Percentiles rank a stretch among this genome's conserved stretches.
phyloP scores from a whole-genome alignment of 768 basidiomycete species.

The Collybia nuda region DNA sequence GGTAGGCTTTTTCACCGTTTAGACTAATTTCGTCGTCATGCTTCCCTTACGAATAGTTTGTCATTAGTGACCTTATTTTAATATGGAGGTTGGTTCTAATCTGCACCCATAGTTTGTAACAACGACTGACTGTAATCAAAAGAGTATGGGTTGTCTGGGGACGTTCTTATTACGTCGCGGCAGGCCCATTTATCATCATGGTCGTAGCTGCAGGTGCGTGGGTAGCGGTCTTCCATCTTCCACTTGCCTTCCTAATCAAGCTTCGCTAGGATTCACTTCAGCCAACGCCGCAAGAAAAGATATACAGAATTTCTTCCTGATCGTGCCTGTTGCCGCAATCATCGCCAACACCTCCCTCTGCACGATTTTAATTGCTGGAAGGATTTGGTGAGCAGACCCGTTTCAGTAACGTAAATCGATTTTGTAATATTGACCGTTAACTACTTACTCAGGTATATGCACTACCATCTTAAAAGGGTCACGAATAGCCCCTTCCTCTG shows the following conservation, averaged over 20 bases:
- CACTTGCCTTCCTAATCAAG: neutral
- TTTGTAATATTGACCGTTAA: no score
- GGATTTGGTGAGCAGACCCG: slow-evolving; percentile 8
- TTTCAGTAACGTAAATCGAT: neutral
- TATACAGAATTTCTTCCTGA: slow-evolving; percentile 6
- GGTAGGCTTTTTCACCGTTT: neutral
- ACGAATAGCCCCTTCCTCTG: neutral
- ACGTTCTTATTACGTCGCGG: slow-evolving; percentile 9
- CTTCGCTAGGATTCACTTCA: slow-evolving; percentile 5
- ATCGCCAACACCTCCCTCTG: slow-evolving; percentile 14
- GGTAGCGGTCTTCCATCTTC: neutral
- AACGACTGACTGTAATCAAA: no score
- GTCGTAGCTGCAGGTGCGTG: slow-evolving; percentile 5
- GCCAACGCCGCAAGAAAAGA: slow-evolving; percentile 1
- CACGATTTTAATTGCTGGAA: slow-evolving; percentile 13
- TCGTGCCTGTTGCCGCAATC: slow-evolving; percentile 8
- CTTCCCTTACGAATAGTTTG: slow-evolving; percentile 4
- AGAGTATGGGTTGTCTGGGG: slow-evolving; percentile 17
- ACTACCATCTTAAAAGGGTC: neutral
- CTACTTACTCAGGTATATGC: slow-evolving; percentile 8
- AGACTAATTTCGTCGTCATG: neutral
- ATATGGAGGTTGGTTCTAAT: slow-evolving; percentile 13
- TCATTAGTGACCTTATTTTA: slow-evolving; percentile 12
- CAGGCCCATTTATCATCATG: slow-evolving; percentile 10
- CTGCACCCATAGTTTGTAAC: neutral